Evolutionary conservation across 1,284 basidiomycete genomes (phyloP).

Genomic region (Golubevia sp.): DNA sequence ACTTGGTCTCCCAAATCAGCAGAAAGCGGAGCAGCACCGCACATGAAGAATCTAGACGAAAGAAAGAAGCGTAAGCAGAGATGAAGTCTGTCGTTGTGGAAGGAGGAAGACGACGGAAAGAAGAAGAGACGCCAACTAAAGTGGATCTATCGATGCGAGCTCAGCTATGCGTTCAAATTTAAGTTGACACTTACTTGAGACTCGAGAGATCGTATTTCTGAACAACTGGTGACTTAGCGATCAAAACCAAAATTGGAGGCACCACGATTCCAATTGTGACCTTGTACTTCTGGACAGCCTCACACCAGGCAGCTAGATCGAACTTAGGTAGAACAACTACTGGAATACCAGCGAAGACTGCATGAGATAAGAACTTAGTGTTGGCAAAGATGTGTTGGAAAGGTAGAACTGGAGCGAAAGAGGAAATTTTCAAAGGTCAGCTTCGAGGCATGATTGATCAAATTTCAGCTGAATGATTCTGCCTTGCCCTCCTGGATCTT

Average conservation of each 20-base stretch:
- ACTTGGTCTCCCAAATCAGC: slow-evolving; percentile 69
- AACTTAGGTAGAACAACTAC: slow-evolving; percentile 75
- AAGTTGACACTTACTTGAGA: no score
- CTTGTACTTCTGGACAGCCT: slow-evolving; percentile 71
- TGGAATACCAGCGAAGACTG: slow-evolving; percentile 69
- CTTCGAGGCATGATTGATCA: no score
- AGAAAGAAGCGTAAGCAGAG: no score
- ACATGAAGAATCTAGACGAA: slow-evolving; percentile 72
- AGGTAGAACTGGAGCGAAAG: slow-evolving; percentile 24
- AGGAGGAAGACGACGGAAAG: not conserved
- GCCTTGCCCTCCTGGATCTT: no score
- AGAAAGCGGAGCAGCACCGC: slow-evolving; percentile 82
- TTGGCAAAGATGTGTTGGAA: slow-evolving; percentile 62
- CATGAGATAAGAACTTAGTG: slow-evolving; percentile 70
- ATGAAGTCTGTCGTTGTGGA: no score
- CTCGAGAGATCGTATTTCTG: slow-evolving; percentile 73
- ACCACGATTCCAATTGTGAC: slow-evolving; percentile 74
- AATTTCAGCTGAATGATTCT: no score
- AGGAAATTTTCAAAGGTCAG: no score
- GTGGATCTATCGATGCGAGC: not conserved
- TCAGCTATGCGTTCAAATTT: not conserved
- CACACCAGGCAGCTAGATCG: slow-evolving; percentile 74
- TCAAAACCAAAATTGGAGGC: slow-evolving; percentile 78
- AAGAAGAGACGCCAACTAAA: not conserved
- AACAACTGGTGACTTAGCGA: slow-evolving; percentile 76